Evolutionary conservation across 495 filamentous ascomycete species (phyloP).

Genomic region (Annulohypoxylon maeteangense): DNA sequence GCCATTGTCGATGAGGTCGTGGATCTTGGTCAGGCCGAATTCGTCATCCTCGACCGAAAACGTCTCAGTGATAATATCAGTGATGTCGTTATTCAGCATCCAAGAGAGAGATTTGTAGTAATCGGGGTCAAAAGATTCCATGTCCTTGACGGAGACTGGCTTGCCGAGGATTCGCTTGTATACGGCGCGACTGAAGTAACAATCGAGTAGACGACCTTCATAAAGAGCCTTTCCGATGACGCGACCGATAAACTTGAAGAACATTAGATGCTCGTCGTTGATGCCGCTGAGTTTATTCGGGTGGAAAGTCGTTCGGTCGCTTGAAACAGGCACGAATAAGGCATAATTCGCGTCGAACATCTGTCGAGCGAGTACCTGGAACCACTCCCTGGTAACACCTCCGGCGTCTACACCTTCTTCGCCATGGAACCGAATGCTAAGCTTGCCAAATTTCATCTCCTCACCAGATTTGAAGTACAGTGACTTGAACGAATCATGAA

Average conservation of each 20-base stretch:
- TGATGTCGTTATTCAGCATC: slow-evolving; percentile 99
- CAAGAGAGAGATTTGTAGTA: slow-evolving; percentile 99
- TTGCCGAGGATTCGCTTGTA: slow-evolving; percentile 97
- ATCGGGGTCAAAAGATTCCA: slow-evolving; percentile 98
- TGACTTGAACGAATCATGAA: slow-evolving; percentile 97
- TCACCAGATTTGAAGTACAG: slow-evolving; percentile 94
- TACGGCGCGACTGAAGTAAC: slow-evolving; percentile 97
- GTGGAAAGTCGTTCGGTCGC: slow-evolving; percentile 99
- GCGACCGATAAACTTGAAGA: slow-evolving; percentile 99
- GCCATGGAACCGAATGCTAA: slow-evolving; percentile 96
- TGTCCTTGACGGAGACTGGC: slow-evolving; percentile 96
- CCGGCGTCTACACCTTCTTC: slow-evolving; percentile 99
- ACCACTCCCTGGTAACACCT: slow-evolving; percentile 98
- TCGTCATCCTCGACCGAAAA: slow-evolving; percentile 93
- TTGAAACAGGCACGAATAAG: slow-evolving; percentile 93
- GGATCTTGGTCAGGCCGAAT: slow-evolving; percentile 87
- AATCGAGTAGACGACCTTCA: slow-evolving; percentile 94
- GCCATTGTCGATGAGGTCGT: slow-evolving; percentile 88
- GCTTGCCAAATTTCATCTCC: slow-evolving; percentile 97
- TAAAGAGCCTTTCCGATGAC: slow-evolving; percentile 99
- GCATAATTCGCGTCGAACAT: slow-evolving; percentile 99
- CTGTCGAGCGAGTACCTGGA: slow-evolving; percentile 94
- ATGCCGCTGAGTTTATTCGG: slow-evolving; percentile 91
- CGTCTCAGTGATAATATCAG: slow-evolving; percentile 97
- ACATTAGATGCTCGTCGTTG: slow-evolving; percentile 95